Conservation (phyloP, 164 flowering plant genomes). For the Tetrastigma voinierianum region DNA sequence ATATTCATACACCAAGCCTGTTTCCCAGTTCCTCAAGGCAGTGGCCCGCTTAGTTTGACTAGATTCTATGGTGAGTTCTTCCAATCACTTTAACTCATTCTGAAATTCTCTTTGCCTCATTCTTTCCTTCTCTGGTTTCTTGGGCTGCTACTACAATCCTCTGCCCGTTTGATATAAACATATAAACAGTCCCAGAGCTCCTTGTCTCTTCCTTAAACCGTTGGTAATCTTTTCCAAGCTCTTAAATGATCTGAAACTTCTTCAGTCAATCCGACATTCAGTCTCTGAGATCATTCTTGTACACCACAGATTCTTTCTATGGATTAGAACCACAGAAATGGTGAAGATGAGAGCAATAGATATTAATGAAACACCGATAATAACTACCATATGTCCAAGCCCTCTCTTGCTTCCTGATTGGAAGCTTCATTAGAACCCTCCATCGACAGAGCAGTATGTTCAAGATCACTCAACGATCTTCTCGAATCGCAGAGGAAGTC, state of each 20-base stretch:
- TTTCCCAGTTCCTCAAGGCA: constrained; percentile 5
- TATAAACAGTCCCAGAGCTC: constrained; percentile 9
- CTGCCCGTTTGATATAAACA: background rate
- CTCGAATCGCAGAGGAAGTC: background rate
- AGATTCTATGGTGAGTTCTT: constrained; percentile 13
- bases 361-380: too few species aligned
- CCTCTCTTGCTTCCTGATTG: too few species aligned
- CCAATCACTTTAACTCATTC: constrained; percentile 9
- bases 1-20: constrained; percentile 19
- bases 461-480: background rate
- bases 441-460: background rate
- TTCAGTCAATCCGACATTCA: background rate
- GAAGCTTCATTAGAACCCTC: too few species aligned
- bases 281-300: constrained; percentile 1
- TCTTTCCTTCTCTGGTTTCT: constrained; percentile 10
- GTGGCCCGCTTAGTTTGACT: constrained; percentile 12
- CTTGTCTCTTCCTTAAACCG: constrained; percentile 9
- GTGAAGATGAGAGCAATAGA: background rate
- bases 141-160: constrained; percentile 7
- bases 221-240: constrained; percentile 13
- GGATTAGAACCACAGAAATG: background rate
- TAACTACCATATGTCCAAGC: too few species aligned
- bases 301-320: background rate
- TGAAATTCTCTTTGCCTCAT: constrained; percentile 13
- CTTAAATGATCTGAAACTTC: constrained; percentile 8